Evolutionary conservation across 2,329 filamentous ascomycete species (phyloP), one percentile per base, ranked within the genome.

Genomic region (Neocatenulostroma microsporum): DNA sequence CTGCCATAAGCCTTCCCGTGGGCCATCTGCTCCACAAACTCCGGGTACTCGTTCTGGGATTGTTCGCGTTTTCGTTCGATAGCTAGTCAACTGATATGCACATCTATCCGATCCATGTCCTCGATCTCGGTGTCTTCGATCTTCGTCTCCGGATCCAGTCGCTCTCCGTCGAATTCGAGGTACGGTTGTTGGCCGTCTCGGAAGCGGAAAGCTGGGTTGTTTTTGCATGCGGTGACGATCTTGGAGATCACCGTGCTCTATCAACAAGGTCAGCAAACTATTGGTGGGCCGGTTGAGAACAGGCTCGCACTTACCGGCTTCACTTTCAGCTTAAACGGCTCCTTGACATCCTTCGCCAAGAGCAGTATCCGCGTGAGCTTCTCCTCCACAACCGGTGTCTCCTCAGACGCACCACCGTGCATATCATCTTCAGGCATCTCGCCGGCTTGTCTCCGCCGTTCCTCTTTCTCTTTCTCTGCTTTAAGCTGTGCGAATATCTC

Each of bases 91-190:
- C 69, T 75, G 36, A 87, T 60, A 46, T 81, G 70, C 15, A 91
- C 82, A 58, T 94, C 85, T 21, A 94, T 65, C 19, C 73, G 70
- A 56, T 89, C 84, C 65, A 79, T 70, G 50, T 93, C 82, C 30
- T 76, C 76, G 26, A 94, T 74, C 13, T 86, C 85, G 2, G 78
- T 72, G 23, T 83, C 77, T 29, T 68, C 67, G 30, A 91, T 69
- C 2, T 70, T 73, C 20, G 66, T 62, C 2, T 76, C 67, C 13
- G 74, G 70, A 11, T 80, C 73, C 19, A 93, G 63, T 30, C 66
- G 64, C 34, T 88, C 84, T 11, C 86, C 86, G 49, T 94, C 86
- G 58, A 86, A 88, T 47, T 72, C 67, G 9, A 94, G 63, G 24
- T 70, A 69, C 3, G 91, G 62, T 0, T 69, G 58, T 46, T 68